Percentiles rank a stretch among this genome's conserved stretches.
phyloP scores from a whole-genome alignment of 306 rosid genomes.

The Gillenia trifoliata region DNA sequence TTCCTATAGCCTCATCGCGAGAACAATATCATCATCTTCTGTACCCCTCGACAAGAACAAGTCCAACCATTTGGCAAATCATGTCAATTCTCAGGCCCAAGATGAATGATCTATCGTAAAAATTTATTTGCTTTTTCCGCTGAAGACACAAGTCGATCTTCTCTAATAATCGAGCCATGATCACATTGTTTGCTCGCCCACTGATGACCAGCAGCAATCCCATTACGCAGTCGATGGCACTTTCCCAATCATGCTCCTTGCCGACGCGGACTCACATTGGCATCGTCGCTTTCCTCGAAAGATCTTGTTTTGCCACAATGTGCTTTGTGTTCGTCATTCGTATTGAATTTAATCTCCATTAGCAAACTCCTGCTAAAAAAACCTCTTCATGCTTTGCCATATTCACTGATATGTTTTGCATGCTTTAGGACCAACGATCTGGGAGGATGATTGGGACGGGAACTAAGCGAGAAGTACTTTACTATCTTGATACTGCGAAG shows the following conservation, averaged over 20 bases:
- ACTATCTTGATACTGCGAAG: not conserved
- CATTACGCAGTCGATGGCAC: not conserved
- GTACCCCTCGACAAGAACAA: not conserved
- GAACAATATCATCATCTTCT: not conserved
- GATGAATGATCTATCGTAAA: not conserved
- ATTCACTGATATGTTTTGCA: not conserved
- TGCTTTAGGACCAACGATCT: not conserved
- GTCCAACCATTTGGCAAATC: not conserved
- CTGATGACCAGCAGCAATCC: not conserved
- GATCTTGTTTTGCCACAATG: not conserved
- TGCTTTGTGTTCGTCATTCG: not conserved
- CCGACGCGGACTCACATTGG: not conserved
- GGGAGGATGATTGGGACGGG: not conserved
- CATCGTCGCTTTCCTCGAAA: not conserved
- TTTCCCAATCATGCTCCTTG: not conserved
- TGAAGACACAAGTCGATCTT: not conserved
- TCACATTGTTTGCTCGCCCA: not conserved
- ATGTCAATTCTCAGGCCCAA: not conserved
- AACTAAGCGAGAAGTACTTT: not conserved
- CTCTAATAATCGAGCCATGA: not conserved
- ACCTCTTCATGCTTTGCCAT: not conserved
- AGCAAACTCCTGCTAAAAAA: not conserved
- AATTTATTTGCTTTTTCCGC: not conserved
- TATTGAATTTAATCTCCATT: not conserved
- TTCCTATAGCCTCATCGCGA: not conserved